Evolutionary conservation across 2,329 filamentous ascomycete genomes (phyloP), one percentile per base, ranked within the genome.

Genomic region (Clarireedia homoeocarpa): DNA sequence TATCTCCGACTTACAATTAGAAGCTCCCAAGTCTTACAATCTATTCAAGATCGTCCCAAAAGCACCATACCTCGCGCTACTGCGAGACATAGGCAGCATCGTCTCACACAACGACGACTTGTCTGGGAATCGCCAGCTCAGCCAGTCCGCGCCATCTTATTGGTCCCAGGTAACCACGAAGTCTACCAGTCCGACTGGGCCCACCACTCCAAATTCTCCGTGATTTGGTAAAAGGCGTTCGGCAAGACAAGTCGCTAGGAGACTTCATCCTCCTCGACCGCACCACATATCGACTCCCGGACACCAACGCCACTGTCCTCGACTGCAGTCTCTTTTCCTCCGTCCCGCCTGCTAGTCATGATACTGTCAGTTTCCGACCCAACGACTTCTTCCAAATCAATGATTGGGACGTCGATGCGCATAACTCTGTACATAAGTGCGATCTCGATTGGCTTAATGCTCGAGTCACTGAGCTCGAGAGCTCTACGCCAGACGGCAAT

Each of bases 311-410:
- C 12, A 72, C 70, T 2, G 67, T 78, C 5, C 65, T 78, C 1
- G 75, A 75, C 10, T 78, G 74, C 59, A 76, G 73, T 2, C 69
- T 83, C 3, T 79, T 77, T 65, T 81, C 79, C 1, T 53, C 64
- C 4, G 67, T 83, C 30, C 69, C 72, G 1, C 52, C 69, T 0
- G 63, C 70, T 10, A 68, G 73, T 9, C 59, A 63, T 5, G 66
- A 70, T 53, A 44, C 56, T n/a, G 53, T 57, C 6, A 44, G 42
- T 5, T 44, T 56, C 23, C 49, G 51, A 50, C 52, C 49, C 51
- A 48, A 46, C 2, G 59, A 60, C 46, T 59, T 60, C 20, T 57
- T 44, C 20, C 47, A 59, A 40, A 57, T 52, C n/a, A 30, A 52
- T 36, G 51, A 55, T 27, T 58, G 48, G 53, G n/a, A 17, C 14